A percentile compares a stretch with the other conserved stretches of the same genome.
Conservation (phyloP, 2,329 filamentous ascomycete genomes). For the Colletotrichum higginsianum region DNA sequence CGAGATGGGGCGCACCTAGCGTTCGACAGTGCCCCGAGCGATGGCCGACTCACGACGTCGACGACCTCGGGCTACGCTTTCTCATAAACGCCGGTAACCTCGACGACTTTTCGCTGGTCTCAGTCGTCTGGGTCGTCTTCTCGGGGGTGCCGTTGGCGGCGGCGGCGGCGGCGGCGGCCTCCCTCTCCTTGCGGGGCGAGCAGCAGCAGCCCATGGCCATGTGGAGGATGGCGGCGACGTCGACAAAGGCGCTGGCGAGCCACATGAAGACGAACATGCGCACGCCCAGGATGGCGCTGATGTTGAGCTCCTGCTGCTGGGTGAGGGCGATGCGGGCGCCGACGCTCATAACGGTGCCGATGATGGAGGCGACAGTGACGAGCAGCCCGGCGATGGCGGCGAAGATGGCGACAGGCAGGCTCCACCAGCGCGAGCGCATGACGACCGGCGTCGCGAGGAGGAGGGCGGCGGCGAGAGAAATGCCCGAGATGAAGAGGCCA, state of each 20-base stretch:
- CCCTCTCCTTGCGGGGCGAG: constrained; percentile 37
- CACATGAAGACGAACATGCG: constrained; percentile 93
- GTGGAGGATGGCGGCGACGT: constrained; percentile 82
- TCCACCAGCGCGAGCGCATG: constrained; percentile 69
- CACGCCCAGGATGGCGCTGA: constrained; percentile 77
- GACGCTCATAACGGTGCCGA: constrained; percentile 87
- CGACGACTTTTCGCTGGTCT: constrained; percentile 35
- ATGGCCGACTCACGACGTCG: constrained; percentile 19
- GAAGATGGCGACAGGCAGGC: constrained; percentile 77
- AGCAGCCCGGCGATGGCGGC: constrained; percentile 77
- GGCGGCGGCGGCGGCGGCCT: constrained; percentile 12
- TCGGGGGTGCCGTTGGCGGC: constrained; percentile 14
- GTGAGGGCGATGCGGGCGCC: constrained; percentile 85
- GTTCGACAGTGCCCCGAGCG: neutral
- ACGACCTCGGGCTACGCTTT: constrained; percentile 40
- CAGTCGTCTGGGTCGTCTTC: constrained; percentile 32
- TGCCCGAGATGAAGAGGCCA: constrained; percentile 83
- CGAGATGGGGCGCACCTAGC: neutral
- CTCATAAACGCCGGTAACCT: constrained; percentile 40
- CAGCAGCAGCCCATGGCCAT: constrained; percentile 85
- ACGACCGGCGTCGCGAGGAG: constrained; percentile 76
- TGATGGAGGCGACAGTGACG: constrained; percentile 77
- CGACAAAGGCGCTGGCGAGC: constrained; percentile 77
- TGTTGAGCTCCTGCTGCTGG: constrained; percentile 81
- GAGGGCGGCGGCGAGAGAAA: constrained; percentile 79